phyloP scores from a whole-genome alignment of 2,329 filamentous ascomycete species.

The Botrytis aclada region DNA sequence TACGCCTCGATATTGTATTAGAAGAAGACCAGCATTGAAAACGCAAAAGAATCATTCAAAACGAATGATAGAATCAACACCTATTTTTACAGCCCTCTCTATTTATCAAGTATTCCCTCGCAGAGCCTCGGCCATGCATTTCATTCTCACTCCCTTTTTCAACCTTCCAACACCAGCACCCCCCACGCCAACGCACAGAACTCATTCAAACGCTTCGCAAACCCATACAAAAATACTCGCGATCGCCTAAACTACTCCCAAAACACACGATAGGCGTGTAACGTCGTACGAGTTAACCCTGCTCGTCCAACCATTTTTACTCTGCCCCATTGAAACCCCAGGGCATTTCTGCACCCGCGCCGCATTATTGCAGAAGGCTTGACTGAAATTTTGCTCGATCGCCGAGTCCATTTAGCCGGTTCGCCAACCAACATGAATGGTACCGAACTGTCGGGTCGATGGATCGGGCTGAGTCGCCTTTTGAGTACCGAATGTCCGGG shows the following conservation, averaged over 20 bases:
- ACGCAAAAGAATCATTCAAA: not conserved
- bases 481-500: not conserved
- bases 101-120: not conserved
- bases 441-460: constrained; percentile 3
- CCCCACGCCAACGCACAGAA: not conserved
- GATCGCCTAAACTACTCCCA: not conserved
- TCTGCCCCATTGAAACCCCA: not conserved
- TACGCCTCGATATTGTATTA: not conserved
- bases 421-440: not conserved
- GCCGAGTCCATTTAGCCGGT: not conserved
- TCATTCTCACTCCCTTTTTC: not conserved
- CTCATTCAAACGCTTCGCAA: not conserved
- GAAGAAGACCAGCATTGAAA: not conserved
- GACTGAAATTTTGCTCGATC: not conserved
- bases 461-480: not conserved
- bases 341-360: not conserved
- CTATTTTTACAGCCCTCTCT: not conserved
- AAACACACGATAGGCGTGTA: not conserved
- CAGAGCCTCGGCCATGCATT: not conserved
- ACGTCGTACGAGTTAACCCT: not conserved
- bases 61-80: not conserved
- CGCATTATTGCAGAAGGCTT: not conserved
- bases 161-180: not conserved
- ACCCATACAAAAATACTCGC: not conserved
- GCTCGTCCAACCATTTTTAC: not conserved